Percentiles rank a stretch among this genome's conserved stretches.
phyloP scores from a whole-genome alignment of 2,329 filamentous ascomycete species.

The Trichoderma sp. region DNA sequence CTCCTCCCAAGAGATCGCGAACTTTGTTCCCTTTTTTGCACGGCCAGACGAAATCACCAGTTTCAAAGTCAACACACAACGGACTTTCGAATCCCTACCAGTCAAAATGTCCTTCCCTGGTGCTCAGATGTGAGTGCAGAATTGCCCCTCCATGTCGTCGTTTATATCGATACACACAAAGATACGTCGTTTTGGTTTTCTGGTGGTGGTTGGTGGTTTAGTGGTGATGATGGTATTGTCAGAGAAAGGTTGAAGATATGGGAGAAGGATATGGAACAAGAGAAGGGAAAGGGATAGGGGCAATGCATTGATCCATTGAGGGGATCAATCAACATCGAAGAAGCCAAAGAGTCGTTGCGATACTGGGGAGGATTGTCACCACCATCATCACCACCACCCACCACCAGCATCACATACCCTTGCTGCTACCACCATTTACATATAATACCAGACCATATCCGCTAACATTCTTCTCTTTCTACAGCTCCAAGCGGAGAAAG shows the following conservation, averaged over 20 bases:
- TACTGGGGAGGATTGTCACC: neutral
- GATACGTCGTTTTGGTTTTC: neutral
- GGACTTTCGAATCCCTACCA: conserved; percentile 26
- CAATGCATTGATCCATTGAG: neutral
- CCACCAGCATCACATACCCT: neutral
- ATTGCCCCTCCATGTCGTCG: conserved; percentile 11
- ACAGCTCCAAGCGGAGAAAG: conserved; percentile 89
- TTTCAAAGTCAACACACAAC: conserved; percentile 27
- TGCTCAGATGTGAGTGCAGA: conserved; percentile 60
- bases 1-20: conserved; percentile 8
- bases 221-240: conserved; percentile 4
- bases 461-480: conserved; percentile 7
- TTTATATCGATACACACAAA: neutral
- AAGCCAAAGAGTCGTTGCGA: neutral
- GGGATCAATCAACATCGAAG: neutral
- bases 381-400: neutral
- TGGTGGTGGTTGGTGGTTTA: neutral
- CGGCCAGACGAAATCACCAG: conserved; percentile 24
- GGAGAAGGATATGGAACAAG: neutral
- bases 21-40: conserved; percentile 20
- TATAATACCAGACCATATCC: neutral
- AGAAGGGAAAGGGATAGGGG: neutral
- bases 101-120: conserved; percentile 63
- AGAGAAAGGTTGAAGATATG: neutral
- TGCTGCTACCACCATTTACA: neutral